Evolutionary conservation across 352 stramenopile species (phyloP).

Genomic region (Globisporangium perplexum): DNA sequence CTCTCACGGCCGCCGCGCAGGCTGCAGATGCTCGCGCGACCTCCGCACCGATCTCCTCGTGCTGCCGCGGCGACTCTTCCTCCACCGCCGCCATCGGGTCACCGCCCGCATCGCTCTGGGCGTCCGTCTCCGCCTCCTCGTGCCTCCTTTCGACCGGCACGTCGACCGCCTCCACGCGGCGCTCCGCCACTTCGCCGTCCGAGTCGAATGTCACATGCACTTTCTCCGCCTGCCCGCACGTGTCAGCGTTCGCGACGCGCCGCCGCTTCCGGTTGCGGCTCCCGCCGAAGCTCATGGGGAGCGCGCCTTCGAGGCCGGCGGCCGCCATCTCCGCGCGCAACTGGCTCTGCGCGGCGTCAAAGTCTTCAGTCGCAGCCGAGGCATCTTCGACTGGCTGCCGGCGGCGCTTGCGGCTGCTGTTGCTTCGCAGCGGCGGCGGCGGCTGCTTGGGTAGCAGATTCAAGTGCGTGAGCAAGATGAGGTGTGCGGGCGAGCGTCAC

Average conservation of each 20-base stretch:
- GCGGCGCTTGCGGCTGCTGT: conserved; percentile 22
- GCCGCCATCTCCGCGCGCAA: conserved; percentile 54
- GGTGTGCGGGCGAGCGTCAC: neutral
- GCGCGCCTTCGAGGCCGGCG: conserved; percentile 39
- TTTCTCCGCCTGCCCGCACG: conserved; percentile 26
- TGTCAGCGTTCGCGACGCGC: neutral
- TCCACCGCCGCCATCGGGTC: too few relatives aligned
- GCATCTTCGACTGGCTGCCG: neutral
- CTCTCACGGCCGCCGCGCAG: too few relatives aligned
- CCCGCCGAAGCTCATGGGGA: conserved; percentile 57
- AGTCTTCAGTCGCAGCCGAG: conserved; percentile 10
- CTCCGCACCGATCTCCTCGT: neutral
- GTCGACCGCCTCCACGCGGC: conserved; percentile 34
- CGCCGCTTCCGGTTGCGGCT: conserved; percentile 4
- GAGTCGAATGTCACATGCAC: conserved; percentile 62
- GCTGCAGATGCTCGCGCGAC: too few relatives aligned
- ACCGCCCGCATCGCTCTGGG: too few relatives aligned
- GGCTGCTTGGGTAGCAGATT: neutral
- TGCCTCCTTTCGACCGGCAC: conserved; percentile 1
- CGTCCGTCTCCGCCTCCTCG: neutral
- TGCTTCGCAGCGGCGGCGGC: neutral
- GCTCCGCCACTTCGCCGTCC: conserved; percentile 47
- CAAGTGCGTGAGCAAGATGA: too few relatives aligned
- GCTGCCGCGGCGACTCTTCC: neutral
- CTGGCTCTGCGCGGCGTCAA: conserved; percentile 45